Conservation (phyloP, 805 yeast genomes). For the Kluyveromyces siamensis region DNA sequence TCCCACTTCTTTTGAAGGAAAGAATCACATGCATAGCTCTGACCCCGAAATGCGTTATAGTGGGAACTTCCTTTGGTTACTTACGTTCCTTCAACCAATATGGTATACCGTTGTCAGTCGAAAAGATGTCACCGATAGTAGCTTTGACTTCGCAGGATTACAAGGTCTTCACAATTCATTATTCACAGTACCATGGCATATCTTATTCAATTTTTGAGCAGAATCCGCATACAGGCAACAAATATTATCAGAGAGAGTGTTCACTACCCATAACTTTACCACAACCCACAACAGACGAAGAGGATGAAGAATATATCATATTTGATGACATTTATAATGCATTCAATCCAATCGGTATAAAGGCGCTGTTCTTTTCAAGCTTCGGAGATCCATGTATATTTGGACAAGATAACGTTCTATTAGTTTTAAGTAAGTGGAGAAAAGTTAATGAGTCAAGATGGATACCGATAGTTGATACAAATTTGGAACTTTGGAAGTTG, state of each 20-base stretch:
- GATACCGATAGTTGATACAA: conserved; percentile 68
- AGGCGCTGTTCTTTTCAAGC: conserved; percentile 74
- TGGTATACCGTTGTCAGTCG: conserved; percentile 66
- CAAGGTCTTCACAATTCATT: conserved; percentile 45
- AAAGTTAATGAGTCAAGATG: conserved; percentile 67
- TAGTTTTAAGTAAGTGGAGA: conserved; percentile 74
- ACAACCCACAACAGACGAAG: conserved; percentile 12
- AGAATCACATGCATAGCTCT: conserved; percentile 60
- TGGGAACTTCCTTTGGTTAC: conserved; percentile 71
- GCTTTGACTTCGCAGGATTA: conserved; percentile 57
- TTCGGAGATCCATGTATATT: conserved; percentile 86
- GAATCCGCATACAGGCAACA: conserved; percentile 18
- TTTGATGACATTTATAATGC: conserved; percentile 15
- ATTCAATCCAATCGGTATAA: conserved; percentile 31
- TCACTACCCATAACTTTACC: conserved; percentile 34
- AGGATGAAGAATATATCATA: conserved; percentile 25
- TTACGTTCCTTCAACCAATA: conserved; percentile 59
- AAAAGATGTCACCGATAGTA: conserved; percentile 64
- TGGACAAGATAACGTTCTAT: conserved; percentile 66
- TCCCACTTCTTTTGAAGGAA: conserved; percentile 46
- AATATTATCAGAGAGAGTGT: conserved; percentile 36
- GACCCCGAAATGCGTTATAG: conserved; percentile 49
- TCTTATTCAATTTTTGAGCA: conserved; percentile 23
- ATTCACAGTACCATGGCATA: conserved; percentile 20
- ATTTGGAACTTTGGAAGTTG: conserved; percentile 38